Evolutionary conservation across 176 grass and related monocot species (phyloP), one percentile per base, ranked within the genome.

Genomic region (Oryza nivara): DNA sequence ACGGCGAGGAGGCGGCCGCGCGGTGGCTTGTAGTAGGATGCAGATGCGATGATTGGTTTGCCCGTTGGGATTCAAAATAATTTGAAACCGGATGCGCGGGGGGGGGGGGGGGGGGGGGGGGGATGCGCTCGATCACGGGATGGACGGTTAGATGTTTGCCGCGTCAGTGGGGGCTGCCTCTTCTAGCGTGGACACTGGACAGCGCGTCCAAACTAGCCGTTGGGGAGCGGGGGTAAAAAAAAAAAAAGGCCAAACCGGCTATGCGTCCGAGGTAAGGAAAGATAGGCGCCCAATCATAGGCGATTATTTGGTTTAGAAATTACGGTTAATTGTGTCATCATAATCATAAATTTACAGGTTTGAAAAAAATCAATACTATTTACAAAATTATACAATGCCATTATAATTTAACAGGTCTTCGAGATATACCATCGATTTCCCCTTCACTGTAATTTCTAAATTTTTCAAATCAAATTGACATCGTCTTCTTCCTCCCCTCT

Each of bases 31-130:
- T 40, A 1, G 12, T 49, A 16, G 65, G 34, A 70, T 72, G 73
- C 34, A 28, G 22, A 67, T 44, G 10, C n/a, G 68, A 9, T 41
- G 48, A 11, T 19, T 2, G 78, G 7, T 17, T 17, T 34, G 45
- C 64, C 83, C 83, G 78, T 82, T 86, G 11, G 38, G 68, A 82
- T 86, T 90, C 78, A 64, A 90, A 82, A 86, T 47, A 45, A 67
- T 90, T 86, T 70, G 83, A 90, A 90, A 47, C 68, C 4, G 67
- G 6, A 46, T 70, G 83, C 77, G 72, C 26, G 60, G 19, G 2
- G 1, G 14, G 0, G 40, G 20, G 16, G 8, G 40, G 7, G 40
- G 40, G 1, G 52, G 6, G 17, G 36, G 11, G 5, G 11, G 11
- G 41, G 17, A 9, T 26, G 0, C n/a, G 34, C 14, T 56, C 14